Base-by-base conservation (phyloP, 2,329 filamentous ascomycete species). In the Colletotrichum brevisporum region DNA sequence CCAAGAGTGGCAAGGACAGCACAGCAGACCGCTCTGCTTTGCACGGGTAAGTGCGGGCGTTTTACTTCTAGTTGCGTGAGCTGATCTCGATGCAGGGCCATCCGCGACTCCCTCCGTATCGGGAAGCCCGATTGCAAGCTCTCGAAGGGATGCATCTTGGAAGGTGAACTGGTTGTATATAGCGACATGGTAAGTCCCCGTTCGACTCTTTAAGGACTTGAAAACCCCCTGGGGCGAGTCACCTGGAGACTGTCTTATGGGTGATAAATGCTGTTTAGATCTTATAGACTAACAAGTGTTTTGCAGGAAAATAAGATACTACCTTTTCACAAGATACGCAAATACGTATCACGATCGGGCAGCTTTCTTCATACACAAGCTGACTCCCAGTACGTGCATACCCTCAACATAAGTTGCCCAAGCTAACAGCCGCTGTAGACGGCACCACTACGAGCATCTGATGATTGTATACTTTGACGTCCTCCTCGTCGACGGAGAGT, bases 1-100 rank as follows among this genome's bases (percentile, higher is more conserved):
- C 94, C 10, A 98, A 97, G 77, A 96, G 94, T 74, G 94, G 94
- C 67, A 97, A 96, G 76, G 93, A 97, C 73, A 95, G 94, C 52
- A 97, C 94, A 0, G 76, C 82, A 59, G 94, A 97, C 77, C 88
- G 92, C 41, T 73, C 78, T 12, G 83, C 82, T 1, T 78, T 97
- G 24, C 90, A 92, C 71, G 76, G 76, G 86, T 88, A 76, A 73
- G 82, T 74, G 21, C 9, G 21, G 9, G 4, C 21, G 13, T 39
- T 18, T n/a, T 39, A 8, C 10, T 4, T 31, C 36, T 61, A 26
- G 47, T 24, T 54, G 1, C 21, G 16, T 10, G 15, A 61, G 63
- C 72, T 78, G 24, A 76, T 53, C 43, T 12, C 13, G 0, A 8
- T 39, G 60, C 63, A 84, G 86, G 2, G 86, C 86, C 1, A 89